A percentile compares a stretch with the other conserved stretches of the same genome.
Conservation (phyloP, 192 early-diverging fungal species). For the Lunasporangiospora selenospora region DNA sequence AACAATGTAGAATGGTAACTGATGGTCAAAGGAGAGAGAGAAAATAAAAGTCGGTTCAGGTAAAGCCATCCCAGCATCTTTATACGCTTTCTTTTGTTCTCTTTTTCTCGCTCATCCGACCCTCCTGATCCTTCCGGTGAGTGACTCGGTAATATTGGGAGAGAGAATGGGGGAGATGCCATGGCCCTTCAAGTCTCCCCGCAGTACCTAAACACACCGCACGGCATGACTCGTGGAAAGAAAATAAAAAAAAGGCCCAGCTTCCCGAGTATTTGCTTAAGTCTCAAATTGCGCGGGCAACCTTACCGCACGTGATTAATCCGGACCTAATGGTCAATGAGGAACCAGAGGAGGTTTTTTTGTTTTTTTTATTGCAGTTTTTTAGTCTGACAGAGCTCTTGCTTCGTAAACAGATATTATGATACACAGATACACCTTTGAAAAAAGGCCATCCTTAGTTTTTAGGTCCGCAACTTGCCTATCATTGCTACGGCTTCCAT, state of each 20-base stretch:
- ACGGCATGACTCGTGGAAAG: neutral
- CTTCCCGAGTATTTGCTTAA: neutral
- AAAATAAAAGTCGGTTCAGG: too few species aligned
- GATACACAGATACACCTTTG: too few species aligned
- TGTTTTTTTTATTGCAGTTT: neutral
- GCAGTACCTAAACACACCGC: too few species aligned
- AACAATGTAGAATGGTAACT: too few species aligned
- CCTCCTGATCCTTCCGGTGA: neutral
- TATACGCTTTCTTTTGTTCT: neutral
- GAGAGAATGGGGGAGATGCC: neutral
- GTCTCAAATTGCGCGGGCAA: neutral
- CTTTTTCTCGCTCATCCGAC: neutral
- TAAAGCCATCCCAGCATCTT: neutral
- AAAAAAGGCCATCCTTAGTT: too few species aligned
- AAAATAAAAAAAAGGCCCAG: neutral
- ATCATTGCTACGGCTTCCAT: neutral
- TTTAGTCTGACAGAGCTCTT: neutral
- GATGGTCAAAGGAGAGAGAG: too few species aligned
- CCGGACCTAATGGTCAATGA: too few species aligned
- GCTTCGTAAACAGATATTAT: neutral
- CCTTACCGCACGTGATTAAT: too few species aligned
- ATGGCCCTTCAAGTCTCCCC: too few species aligned
- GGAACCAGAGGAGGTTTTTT: too few species aligned
- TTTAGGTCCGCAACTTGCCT: neutral
- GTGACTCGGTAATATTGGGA: neutral